phyloP scores from a whole-genome alignment of 129 eudicot species.

The Flaveria brownii region DNA sequence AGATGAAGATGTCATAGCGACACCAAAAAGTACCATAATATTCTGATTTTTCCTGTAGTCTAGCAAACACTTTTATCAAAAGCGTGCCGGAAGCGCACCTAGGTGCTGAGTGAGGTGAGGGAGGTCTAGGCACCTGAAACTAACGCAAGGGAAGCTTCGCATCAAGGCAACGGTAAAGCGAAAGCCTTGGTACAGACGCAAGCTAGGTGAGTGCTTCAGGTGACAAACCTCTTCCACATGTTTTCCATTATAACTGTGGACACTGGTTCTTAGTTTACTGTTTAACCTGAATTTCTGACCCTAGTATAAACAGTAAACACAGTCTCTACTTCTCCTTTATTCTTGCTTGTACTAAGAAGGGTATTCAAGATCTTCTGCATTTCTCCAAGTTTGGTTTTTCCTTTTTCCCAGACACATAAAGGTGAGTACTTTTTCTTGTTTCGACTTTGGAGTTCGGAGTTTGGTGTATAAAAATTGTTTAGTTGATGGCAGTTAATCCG shows the following conservation, averaged over 20 bases:
- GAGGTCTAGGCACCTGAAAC: neutral
- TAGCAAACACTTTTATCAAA: conserved; percentile 4
- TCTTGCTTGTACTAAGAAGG: too few species aligned
- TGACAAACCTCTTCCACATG: neutral
- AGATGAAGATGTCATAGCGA: neutral
- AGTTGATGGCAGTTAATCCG: neutral
- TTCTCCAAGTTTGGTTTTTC: neutral
- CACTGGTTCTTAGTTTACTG: neutral
- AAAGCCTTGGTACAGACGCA: neutral
- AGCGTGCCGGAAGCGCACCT: too few species aligned
- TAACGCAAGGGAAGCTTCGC: neutral
- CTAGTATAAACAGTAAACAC: neutral
- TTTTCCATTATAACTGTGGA: neutral
- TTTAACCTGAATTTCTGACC: neutral
- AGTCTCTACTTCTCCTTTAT: neutral
- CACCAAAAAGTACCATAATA: neutral
- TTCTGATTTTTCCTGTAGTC: neutral
- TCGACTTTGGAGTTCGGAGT: neutral
- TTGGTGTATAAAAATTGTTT: neutral
- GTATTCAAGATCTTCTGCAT: neutral
- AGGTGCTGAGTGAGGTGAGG: too few species aligned
- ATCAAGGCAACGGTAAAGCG: neutral
- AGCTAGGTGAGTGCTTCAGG: neutral
- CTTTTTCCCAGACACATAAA: neutral
- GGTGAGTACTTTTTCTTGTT: neutral